Conservation (phyloP, 352 stramenopile genomes). For the Globisporangium megalacanthum region DNA sequence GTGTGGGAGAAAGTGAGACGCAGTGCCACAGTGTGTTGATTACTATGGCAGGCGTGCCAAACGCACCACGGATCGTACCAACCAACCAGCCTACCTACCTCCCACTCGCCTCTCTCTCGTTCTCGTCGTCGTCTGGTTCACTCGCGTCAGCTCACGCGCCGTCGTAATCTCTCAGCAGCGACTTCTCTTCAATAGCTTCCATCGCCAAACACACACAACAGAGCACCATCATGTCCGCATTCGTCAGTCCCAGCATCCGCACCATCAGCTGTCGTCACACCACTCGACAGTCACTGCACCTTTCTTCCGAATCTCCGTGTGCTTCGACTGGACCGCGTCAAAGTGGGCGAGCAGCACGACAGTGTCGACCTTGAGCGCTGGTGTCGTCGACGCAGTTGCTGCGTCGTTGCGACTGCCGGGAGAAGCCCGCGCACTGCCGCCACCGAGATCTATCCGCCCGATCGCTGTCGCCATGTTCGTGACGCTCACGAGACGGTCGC, state of each 20-base stretch:
- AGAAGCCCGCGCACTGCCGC: constrained; percentile 16
- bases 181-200: constrained; percentile 61
- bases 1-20: no score
- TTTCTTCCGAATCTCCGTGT: constrained; percentile 68
- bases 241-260: no score
- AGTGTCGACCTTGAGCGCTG: constrained; percentile 34
- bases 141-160: constrained; percentile 2
- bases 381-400: constrained; percentile 1
- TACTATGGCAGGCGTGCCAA: no score
- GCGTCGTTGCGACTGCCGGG: constrained; percentile 14
- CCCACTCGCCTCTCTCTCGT: background rate
- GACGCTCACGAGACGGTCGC: constrained; percentile 77
- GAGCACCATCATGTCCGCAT: background rate
- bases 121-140: background rate
- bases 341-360: constrained; percentile 64
- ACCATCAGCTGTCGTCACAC: background rate
- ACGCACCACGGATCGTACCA: background rate
- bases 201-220: constrained; percentile 4
- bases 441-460: constrained; percentile 61
- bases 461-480: constrained; percentile 87
- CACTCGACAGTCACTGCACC: constrained; percentile 19
- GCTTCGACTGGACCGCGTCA: constrained; percentile 63
- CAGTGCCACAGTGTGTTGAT: no score
- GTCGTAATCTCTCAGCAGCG: constrained; percentile 43
- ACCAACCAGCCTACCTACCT: background rate